phyloP scores from a whole-genome alignment of 2,329 filamentous ascomycete species.

The Cladophialophora immunda region DNA sequence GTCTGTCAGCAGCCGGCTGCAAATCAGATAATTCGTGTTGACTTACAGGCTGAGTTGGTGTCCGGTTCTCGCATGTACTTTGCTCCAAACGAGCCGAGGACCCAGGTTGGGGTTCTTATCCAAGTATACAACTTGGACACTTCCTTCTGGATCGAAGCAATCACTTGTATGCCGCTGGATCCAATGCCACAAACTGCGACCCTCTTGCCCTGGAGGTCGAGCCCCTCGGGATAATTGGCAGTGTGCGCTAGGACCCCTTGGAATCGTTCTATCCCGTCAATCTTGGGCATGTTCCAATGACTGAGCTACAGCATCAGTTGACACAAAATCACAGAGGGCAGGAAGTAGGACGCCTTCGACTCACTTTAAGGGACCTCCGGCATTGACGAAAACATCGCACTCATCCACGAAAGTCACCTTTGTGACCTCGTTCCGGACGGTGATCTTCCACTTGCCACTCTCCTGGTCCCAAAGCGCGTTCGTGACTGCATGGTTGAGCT shows the following conservation, averaged over 20 bases:
- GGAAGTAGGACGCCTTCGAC: too few relatives aligned
- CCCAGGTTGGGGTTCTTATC: constrained; percentile 45
- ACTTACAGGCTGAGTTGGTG: constrained; percentile 33
- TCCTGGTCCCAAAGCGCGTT: constrained; percentile 44
- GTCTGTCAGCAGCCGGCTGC: too few relatives aligned
- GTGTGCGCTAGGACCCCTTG: constrained; percentile 47
- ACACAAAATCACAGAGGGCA: too few relatives aligned
- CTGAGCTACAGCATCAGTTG: too few relatives aligned
- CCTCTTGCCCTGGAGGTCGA: constrained; percentile 42
- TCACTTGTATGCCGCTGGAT: constrained; percentile 41
- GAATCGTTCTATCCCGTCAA: constrained; percentile 48
- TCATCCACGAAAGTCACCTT: constrained; percentile 38
- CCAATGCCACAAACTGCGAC: constrained; percentile 43
- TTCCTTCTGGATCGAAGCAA: constrained; percentile 51
- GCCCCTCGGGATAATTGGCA: constrained; percentile 44
- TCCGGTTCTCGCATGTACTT: constrained; percentile 38
- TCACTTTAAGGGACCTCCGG: constrained; percentile 50
- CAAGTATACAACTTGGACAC: constrained; percentile 45
- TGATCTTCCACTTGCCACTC: constrained; percentile 42
- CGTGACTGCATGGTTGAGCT: constrained; percentile 41
- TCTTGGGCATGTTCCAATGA: constrained; percentile 49
- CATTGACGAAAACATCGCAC: constrained; percentile 44
- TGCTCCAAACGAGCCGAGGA: constrained; percentile 39
- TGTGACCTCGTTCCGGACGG: constrained; percentile 35
- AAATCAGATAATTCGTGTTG: too few relatives aligned